Base-by-base conservation (phyloP, 495 filamentous ascomycete species). In the Hypoxylon lienhwacheense region DNA sequence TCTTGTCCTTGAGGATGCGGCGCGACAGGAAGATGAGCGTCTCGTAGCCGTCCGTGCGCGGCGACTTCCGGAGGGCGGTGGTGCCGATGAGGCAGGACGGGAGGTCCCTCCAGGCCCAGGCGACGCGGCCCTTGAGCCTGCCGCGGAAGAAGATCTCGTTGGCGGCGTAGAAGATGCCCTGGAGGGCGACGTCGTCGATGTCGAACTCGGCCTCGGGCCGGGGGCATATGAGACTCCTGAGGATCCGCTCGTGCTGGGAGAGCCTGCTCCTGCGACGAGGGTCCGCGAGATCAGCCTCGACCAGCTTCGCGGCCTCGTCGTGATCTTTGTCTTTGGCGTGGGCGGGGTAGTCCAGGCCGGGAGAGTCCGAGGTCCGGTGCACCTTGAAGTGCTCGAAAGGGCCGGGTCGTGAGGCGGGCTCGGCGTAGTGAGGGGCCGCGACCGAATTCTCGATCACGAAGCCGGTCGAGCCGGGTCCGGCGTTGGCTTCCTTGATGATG, bases 61-160 rank as follows among this genome's bases (percentile, higher is more conserved):
- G 61, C 17, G 73, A 69, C 20, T 62, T 66, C 14, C 78, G 70
- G 14, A 81, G 62, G 17, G 77, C 76, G 7, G 80, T 83, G 4
- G 76, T 82, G 28, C 78, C 80, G 43, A 83, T 76, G 32, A 81
- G 68, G 22, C 67, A 64, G 48, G 58, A 69, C 12, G 62, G 55
- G 12, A 67, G 62, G 29, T 67, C 55, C 47, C 70, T 63, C 77
- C 77, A 82, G 37, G 76, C 72, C 77, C 78, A 81, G 20, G 64
- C 55, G n/a, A 82, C 79, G 10, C 78, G 66, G 25, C 74, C 70
- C 34, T 66, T 68, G 8, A 82, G 63, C 4, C 64, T 65, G n/a
- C 75, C 73, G 55, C 68, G 66, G 64, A 81, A 82, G 68, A 82
- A 81, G 35, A 82, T 68, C 35, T 75, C 69, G 64, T 82, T 79